Conservation (phyloP, 2,329 filamentous ascomycete genomes). For the Epichloe scottii region DNA sequence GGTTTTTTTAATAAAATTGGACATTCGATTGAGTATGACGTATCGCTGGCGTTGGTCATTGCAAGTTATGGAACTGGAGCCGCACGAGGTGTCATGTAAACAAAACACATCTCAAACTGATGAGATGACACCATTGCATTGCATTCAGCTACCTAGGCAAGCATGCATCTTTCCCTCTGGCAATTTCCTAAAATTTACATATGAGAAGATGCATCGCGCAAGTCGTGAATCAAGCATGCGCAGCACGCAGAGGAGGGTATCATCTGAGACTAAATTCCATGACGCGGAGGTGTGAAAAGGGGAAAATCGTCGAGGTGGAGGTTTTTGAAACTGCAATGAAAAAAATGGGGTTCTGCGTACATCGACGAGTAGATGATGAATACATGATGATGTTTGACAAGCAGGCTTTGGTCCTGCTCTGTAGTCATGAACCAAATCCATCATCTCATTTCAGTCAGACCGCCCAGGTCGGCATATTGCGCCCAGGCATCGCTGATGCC, state of each 20-base stretch:
- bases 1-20: too few relatives aligned
- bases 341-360: too few relatives aligned
- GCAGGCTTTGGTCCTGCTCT: background rate
- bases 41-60: too few relatives aligned
- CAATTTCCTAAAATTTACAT: background rate
- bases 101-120: too few relatives aligned
- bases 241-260: background rate
- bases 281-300: too few relatives aligned
- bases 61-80: too few relatives aligned
- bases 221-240: background rate
- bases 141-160: background rate
- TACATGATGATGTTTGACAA: background rate
- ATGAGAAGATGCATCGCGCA: background rate
- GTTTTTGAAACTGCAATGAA: too few relatives aligned
- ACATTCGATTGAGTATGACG: too few relatives aligned
- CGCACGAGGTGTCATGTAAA: too few relatives aligned
- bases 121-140: too few relatives aligned
- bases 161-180: background rate
- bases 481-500: constrained; percentile 27
- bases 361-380: background rate
- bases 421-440: background rate
- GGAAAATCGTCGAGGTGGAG: too few relatives aligned
- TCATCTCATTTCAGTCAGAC: constrained; percentile 27
- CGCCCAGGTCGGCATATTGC: constrained; percentile 33
- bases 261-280: background rate